A percentile compares a stretch with the other conserved stretches of the same genome.
Evolutionary conservation across 495 filamentous ascomycete species (phyloP).

Genomic region (Talaromyces ruber): DNA sequence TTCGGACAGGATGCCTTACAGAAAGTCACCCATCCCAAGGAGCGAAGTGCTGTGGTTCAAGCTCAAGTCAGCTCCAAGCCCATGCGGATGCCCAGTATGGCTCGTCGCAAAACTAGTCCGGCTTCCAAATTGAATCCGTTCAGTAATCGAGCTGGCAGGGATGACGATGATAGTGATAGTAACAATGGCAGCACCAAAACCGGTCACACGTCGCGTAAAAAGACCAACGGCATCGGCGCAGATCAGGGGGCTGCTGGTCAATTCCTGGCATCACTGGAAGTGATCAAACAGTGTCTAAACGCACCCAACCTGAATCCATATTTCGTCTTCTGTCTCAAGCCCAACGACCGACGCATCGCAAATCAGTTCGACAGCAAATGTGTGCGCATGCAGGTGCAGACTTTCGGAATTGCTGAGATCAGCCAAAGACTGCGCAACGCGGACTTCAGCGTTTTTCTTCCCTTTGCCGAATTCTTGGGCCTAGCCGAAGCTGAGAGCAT

Average conservation of each 20-base stretch:
- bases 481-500: slow-evolving; percentile 73
- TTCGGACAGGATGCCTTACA: slow-evolving; percentile 91
- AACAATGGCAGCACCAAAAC: slow-evolving; percentile 31
- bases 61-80: slow-evolving; percentile 94
- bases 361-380: slow-evolving; percentile 99
- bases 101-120: slow-evolving; percentile 57
- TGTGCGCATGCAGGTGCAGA: slow-evolving; percentile 88
- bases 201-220: slow-evolving; percentile 25
- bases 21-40: slow-evolving; percentile 82
- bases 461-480: slow-evolving; percentile 91
- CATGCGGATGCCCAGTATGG: slow-evolving; percentile 85
- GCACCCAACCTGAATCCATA: slow-evolving; percentile 81
- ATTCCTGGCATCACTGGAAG: slow-evolving; percentile 82
- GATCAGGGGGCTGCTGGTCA: slow-evolving; percentile 87
- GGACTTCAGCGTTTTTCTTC: slow-evolving; percentile 91
- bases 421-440: slow-evolving; percentile 85
- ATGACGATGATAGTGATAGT: slow-evolving; percentile 49
- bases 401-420: slow-evolving; percentile 94
- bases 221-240: slow-evolving; percentile 29
- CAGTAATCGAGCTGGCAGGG: slow-evolving; percentile 29
- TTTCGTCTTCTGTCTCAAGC: slow-evolving; percentile 95
- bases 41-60: slow-evolving; percentile 87
- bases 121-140: slow-evolving; percentile 32
- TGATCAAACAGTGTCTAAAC: slow-evolving; percentile 75
- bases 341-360: slow-evolving; percentile 92